Evolutionary conservation across 164 flowering plant species (phyloP).

Genomic region (Magnolia sinica): DNA sequence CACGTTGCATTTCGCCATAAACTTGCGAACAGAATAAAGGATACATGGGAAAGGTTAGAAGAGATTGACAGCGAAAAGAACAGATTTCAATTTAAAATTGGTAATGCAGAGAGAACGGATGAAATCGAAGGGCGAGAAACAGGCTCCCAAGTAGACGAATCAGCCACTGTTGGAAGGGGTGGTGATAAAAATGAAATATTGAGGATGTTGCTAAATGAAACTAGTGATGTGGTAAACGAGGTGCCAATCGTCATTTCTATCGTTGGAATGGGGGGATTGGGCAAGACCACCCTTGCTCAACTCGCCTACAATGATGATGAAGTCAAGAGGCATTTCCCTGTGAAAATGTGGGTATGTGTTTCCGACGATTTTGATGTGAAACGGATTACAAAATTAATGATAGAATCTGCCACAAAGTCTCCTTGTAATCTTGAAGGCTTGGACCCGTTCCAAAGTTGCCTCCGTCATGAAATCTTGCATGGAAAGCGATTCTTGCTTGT

Average conservation of each 20-base stretch:
- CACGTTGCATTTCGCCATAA: not conserved
- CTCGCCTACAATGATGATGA: not conserved
- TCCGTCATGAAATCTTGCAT: not conserved
- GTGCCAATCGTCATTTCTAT: not conserved
- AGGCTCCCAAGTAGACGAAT: not conserved
- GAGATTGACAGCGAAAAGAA: not conserved
- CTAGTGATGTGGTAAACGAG: not conserved
- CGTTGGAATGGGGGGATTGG: not conserved
- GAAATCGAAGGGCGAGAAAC: not conserved
- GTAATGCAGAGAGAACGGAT: not conserved
- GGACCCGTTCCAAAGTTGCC: not conserved
- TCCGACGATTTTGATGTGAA: not conserved
- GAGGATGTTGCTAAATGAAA: not conserved
- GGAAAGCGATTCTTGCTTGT: not conserved
- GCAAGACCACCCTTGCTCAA: not conserved
- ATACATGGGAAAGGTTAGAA: not conserved
- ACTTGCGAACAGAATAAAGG: not conserved
- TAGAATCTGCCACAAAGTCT: not conserved
- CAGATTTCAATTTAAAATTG: not conserved
- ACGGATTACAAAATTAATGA: not conserved
- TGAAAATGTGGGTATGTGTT: not conserved
- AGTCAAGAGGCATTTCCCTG: not conserved
- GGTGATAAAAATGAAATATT: not conserved
- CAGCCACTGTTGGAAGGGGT: not conserved
- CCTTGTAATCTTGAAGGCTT: not conserved